Evolutionary conservation across 179 eudicot genomes (phyloP).

Genomic region (Vitellaria paradoxa): DNA sequence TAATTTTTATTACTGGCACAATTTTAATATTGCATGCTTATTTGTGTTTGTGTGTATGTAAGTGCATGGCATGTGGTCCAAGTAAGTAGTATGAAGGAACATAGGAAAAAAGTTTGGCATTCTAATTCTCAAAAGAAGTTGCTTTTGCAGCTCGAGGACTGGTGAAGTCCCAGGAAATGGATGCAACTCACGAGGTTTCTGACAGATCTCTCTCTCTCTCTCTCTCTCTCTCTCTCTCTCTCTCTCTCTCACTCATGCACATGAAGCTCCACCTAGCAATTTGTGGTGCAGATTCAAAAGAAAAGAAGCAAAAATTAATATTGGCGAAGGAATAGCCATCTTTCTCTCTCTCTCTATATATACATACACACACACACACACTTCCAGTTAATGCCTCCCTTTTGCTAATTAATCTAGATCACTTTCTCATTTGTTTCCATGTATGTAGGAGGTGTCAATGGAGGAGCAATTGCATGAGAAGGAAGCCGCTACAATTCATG

Average conservation of each 20-base stretch:
- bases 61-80: constrained; percentile 9
- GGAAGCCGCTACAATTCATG: constrained; percentile 33
- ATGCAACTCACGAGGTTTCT: constrained; percentile 28
- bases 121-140: not conserved
- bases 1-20: too few relatives aligned
- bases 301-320: too few relatives aligned
- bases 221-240: constrained; percentile 10
- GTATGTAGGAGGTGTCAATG: constrained; percentile 7
- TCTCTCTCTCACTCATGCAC: constrained; percentile 14
- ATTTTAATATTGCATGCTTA: too few relatives aligned
- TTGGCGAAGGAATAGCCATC: too few relatives aligned
- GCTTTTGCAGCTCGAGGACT: constrained; percentile 26
- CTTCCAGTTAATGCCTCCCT: too few relatives aligned
- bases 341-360: too few relatives aligned
- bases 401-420: not conserved
- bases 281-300: too few relatives aligned
- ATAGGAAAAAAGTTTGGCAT: not conserved
- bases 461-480: constrained; percentile 6
- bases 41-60: too few relatives aligned
- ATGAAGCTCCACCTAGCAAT: not conserved
- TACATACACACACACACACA: too few relatives aligned
- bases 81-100: not conserved
- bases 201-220: not conserved
- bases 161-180: constrained; percentile 17
- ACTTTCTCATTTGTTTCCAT: not conserved